Evolutionary conservation across 768 basidiomycete species (phyloP), one percentile per base, ranked within the genome.

Genomic region (Tulasnella sp.): DNA sequence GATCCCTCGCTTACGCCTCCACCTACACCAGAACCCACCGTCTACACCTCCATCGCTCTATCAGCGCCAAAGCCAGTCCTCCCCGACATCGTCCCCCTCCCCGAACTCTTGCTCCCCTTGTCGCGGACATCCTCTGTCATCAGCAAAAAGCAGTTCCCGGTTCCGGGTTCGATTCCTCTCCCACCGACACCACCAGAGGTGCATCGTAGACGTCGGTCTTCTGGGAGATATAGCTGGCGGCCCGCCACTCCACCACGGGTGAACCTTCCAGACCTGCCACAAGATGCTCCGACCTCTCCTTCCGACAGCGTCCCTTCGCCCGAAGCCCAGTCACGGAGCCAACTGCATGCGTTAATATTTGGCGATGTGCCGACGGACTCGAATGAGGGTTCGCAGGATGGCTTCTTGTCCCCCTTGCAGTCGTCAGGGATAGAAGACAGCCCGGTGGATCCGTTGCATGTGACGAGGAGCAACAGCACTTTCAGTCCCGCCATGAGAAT

Each of bases 311-410:
- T 48, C n/a, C n/a, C 45, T n/a, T 48, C 45, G 19, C 19, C 45
- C n/a, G 34, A 48, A 19, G 41, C 41, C 10, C 19, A 46, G 4
- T 29, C 49, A 10, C 27, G 57, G n/a, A 30, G 34, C 29, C 45
- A 59, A 12, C 57, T 59, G 12, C 57, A 59, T 31, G 57, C 45
- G 4, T 49, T 59, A 45, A 59, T 59, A 21, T 59, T 59, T 41
- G 57, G 57, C 38, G 48, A 50, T 38, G 34, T 38, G 34, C 34
- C 34, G 7, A 15, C 15, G 5, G 34, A 38, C 34, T 38, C 34
- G 34, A 7, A 5, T 15, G 15, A 38, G 7, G 15, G 7, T 7
- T 5, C 34, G 34, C 34, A 5, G 15, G 15, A 38, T 15, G 34
- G 15, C 34, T 38, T 38, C 34, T 7, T 15, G 34, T 38, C 34